phyloP scores from a whole-genome alignment of 2,329 filamentous ascomycete genomes.

The Penicillium sclerotigenum region DNA sequence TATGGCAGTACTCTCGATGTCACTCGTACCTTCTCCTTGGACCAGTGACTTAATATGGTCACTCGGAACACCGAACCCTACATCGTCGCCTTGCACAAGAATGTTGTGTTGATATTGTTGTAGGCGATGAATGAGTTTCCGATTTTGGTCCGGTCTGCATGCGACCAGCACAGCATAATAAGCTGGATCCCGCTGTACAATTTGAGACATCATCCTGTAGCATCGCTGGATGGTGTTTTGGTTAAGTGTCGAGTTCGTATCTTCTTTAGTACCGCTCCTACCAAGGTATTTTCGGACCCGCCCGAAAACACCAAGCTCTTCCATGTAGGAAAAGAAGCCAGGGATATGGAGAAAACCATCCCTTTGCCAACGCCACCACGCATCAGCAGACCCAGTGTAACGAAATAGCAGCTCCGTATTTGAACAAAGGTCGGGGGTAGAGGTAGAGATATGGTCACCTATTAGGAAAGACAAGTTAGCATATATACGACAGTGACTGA shows the following conservation, averaged over 20 bases:
- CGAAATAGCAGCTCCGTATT: not conserved
- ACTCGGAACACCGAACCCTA: not conserved
- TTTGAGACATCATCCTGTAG: not conserved
- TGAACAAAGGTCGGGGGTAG: not conserved
- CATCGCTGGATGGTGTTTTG: not conserved
- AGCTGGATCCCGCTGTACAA: not conserved
- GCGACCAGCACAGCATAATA: not conserved
- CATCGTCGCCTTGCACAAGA: not conserved
- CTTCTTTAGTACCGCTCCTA: not conserved
- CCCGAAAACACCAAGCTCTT: not conserved
- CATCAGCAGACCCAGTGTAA: not conserved
- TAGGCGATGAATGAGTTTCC: not conserved
- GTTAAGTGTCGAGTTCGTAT: not conserved
- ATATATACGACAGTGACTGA: not conserved
- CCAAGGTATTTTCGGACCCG: not conserved
- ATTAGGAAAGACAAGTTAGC: not conserved
- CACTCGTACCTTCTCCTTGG: not conserved
- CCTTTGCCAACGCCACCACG: not conserved
- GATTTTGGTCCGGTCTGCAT: not conserved
- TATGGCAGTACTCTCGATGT: not conserved
- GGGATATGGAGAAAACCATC: not conserved
- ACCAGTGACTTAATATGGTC: not conserved
- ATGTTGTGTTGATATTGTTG: not conserved
- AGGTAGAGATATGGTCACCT: not conserved
- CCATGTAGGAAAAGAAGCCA: not conserved